These are phyloP conservation scores for Patellifolia procumbens DNA, from an alignment of 179 eudicot species.

Conservation along the genomic window DNA sequence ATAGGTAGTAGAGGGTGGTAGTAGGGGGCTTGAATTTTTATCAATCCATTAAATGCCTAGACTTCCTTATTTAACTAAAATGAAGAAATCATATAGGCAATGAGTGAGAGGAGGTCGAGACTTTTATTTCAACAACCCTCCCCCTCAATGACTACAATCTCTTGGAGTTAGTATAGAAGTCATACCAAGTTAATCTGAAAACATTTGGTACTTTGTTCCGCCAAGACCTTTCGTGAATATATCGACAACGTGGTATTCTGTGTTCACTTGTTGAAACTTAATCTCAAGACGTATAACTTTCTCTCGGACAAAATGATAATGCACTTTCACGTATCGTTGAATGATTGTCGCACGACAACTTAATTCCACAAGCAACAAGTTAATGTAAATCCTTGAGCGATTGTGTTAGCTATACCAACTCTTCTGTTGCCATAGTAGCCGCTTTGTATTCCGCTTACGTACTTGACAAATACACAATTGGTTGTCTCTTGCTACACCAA, in stretches of 20 bases:
- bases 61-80: too few relatives aligned
- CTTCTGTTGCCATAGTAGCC: background rate
- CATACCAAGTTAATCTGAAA: background rate
- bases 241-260: background rate
- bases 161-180: background rate
- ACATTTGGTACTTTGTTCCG: background rate
- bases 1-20: too few relatives aligned
- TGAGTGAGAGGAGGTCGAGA: too few relatives aligned
- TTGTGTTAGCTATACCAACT: slow-evolving; percentile 9
- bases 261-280: background rate
- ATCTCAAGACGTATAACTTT: background rate
- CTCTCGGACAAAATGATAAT: background rate
- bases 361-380: background rate
- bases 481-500: too few relatives aligned
- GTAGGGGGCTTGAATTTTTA: too few relatives aligned
- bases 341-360: background rate
- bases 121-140: too few relatives aligned
- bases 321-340: background rate
- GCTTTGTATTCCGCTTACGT: background rate
- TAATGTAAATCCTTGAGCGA: slow-evolving; percentile 12
- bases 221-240: background rate
- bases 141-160: background rate
- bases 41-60: too few relatives aligned
- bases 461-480: background rate
- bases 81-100: too few relatives aligned